Evolutionary conservation across 345 rosid genomes (phyloP).

Genomic region (Cardiospermum halicacabum): DNA sequence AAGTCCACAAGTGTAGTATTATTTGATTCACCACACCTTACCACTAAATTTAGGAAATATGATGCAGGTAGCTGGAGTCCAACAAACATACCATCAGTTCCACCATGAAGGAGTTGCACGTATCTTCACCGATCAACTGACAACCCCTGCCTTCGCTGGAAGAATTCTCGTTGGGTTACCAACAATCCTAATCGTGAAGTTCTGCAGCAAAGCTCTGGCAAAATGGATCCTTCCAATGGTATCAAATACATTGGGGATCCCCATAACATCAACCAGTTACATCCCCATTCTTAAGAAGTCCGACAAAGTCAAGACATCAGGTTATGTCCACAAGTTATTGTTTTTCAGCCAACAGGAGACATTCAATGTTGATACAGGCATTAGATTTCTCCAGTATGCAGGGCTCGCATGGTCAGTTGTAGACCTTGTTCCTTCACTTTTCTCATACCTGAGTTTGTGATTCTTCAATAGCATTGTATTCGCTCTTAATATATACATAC

Average conservation of each 20-base stretch:
- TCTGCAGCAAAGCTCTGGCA: slow-evolving; percentile 89
- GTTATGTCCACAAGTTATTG: slow-evolving; percentile 51
- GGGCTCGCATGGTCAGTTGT: slow-evolving; percentile 99
- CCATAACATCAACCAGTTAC: slow-evolving; percentile 62
- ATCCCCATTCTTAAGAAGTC: slow-evolving; percentile 58
- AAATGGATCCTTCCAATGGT: slow-evolving; percentile 79
- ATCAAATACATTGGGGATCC: slow-evolving; percentile 70
- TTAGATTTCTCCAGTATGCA: slow-evolving; percentile 78
- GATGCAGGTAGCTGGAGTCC: slow-evolving; percentile 72
- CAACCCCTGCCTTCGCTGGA: slow-evolving; percentile 39
- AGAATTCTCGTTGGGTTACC: slow-evolving; percentile 81
- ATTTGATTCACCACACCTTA: too few relatives aligned
- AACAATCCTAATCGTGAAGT: slow-evolving; percentile 74
- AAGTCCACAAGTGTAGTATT: too few relatives aligned
- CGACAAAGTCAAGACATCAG: slow-evolving; percentile 38
- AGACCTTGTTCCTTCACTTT: slow-evolving; percentile 79
- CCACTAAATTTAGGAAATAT: slow-evolving; percentile 1
- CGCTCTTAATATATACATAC: too few relatives aligned
- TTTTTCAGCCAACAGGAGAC: slow-evolving; percentile 37
- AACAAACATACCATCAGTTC: slow-evolving; percentile 80
- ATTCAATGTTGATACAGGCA: slow-evolving; percentile 82
- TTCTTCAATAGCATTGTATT: background rate
- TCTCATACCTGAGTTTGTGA: slow-evolving; percentile 49
- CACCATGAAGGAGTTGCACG: slow-evolving; percentile 77
- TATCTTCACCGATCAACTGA: slow-evolving; percentile 52